Base-by-base conservation (phyloP, 2,329 filamentous ascomycete species). In the Emergomyces orientalis region DNA sequence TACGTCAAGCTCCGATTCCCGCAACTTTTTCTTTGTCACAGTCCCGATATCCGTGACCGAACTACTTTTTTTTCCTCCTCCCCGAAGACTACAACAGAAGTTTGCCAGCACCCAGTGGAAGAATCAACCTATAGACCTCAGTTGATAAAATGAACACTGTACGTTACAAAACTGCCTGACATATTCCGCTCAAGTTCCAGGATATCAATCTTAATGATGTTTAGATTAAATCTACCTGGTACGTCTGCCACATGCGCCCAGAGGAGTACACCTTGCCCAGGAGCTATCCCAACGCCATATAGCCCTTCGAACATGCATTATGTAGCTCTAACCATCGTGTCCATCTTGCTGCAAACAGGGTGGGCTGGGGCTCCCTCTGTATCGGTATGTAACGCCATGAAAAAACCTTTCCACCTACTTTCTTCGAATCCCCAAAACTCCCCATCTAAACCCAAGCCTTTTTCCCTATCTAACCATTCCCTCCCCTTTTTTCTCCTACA, bases 301-400 rank as follows among this genome's bases (percentile, higher is more conserved):
- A 55, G 11, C 14, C 3, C 17, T 45, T 57, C 45, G 6, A 19
- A 30, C 37, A 45, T 3, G 19, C 43, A 30, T 27, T 56, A 1
- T 57, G n/a, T 27, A 13, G 30, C 3, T 62, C 30, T 62, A 65
- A 63, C 69, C 67, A 68, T 70, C 64, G 37, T 51, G 32, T 19
- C 51, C 27, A 30, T 58, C 63, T 49, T 57, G 39, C 27, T 58
- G 64, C 49, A 59, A 60, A 65, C 67, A 96, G 91, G 89, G 80
- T 93, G 72, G 94, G 94, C 72, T 97, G 91, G 94, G 92, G 90
- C 69, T 84, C 91, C 59, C 84, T 97, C 62, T 94, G 92, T 73
- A 82, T 88, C 70, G 91, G 89, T 91, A 84, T 64, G 86, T 72
- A 30, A 54, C 61, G 6, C 47, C 8, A 56, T 30, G n/a, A 45